Base-by-base conservation (phyloP, 345 rosid species). In the Punica granatum region DNA sequence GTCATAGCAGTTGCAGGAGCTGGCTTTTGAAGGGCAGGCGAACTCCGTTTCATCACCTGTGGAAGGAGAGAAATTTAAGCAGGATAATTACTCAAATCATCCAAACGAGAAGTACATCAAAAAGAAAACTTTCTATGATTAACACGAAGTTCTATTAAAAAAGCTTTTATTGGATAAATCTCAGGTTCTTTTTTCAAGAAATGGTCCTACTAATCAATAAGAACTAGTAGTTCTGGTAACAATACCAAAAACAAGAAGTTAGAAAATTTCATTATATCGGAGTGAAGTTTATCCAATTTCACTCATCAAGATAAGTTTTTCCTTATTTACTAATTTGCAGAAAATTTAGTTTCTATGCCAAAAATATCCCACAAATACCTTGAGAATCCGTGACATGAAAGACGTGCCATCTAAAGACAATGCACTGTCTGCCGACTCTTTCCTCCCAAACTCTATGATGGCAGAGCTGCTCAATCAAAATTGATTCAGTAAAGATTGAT, bases 301-400 rank as follows among this genome's bases (percentile, higher is more conserved):
- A n/a, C n/a, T n/a, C n/a, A n/a, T n/a, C n/a, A n/a, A 7, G 19
- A 61, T 32, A 33, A 16, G n/a, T 16, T 30, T 35, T 19, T 4
- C 4, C 25, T 28, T 15, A 15, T 5, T 61, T 4, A 1, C 9
- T 35, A 28, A 16, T 16, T 19, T 19, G 3, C 15, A 9, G 4
- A 25, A 64, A 41, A 41, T 3, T 3, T 39, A 25, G 14, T 1
- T 56, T 16, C 5, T 48, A 15, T 32, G 15, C 32, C 33, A 16
- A 41, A 25, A 31, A 42, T 68, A 46, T 26, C 12, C 19, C 63
- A 68, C 30, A 49, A 49, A 58, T 83, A 95, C 99, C 97, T 90
- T 92, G 68, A 95, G 85, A 72, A 87, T 84, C 70, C 99, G 86
- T 53, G 98, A 90, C 99, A 95, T 84, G 71, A 92, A 95, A 19